These are phyloP conservation scores for Daldinia loculata DNA, from an alignment of 495 filamentous ascomycete genomes.

Conservation along the genomic window DNA sequence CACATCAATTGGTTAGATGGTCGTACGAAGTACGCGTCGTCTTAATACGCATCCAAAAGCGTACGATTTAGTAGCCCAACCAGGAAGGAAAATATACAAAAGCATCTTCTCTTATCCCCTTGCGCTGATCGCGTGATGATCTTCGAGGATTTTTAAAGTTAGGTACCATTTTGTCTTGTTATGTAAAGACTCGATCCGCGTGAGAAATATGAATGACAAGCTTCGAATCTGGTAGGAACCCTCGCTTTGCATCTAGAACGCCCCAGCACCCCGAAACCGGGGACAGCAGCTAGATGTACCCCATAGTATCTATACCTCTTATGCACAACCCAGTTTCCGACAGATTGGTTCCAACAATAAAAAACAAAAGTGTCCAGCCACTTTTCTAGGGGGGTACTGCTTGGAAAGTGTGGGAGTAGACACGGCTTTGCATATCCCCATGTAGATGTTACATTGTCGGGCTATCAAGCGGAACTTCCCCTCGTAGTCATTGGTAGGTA, in stretches of 20 bases:
- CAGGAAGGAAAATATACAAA: slow-evolving; percentile 17
- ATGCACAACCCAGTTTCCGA: slow-evolving; percentile 26
- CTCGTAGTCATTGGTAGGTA: not conserved
- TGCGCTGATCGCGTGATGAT: slow-evolving; percentile 34
- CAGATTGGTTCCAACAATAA: slow-evolving; percentile 23
- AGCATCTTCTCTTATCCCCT: not conserved
- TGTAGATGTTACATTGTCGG: not conserved
- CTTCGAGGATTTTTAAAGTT: slow-evolving; percentile 13
- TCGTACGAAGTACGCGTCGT: slow-evolving; percentile 12
- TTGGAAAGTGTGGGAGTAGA: not conserved
- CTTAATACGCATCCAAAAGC: slow-evolving; percentile 4
- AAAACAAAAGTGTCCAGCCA: not conserved
- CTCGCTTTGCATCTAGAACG: slow-evolving; percentile 28
- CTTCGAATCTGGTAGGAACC: slow-evolving; percentile 24
- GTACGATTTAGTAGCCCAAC: slow-evolving; percentile 22
- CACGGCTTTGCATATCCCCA: not conserved
- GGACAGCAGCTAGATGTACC: slow-evolving; percentile 23
- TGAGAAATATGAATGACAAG: slow-evolving; percentile 13
- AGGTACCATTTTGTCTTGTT: slow-evolving; percentile 21
- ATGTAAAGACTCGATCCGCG: slow-evolving; percentile 8
- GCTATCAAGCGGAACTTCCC: not conserved
- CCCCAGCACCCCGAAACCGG: slow-evolving; percentile 32
- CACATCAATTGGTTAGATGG: slow-evolving; percentile 17
- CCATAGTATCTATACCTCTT: slow-evolving; percentile 28
- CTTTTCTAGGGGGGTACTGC: slow-evolving; percentile 4